Percentiles rank a stretch among this genome's conserved stretches.
These are phyloP conservation scores for Quercus mongolica DNA, from an alignment of 306 rosid species.

Conservation along the genomic window DNA sequence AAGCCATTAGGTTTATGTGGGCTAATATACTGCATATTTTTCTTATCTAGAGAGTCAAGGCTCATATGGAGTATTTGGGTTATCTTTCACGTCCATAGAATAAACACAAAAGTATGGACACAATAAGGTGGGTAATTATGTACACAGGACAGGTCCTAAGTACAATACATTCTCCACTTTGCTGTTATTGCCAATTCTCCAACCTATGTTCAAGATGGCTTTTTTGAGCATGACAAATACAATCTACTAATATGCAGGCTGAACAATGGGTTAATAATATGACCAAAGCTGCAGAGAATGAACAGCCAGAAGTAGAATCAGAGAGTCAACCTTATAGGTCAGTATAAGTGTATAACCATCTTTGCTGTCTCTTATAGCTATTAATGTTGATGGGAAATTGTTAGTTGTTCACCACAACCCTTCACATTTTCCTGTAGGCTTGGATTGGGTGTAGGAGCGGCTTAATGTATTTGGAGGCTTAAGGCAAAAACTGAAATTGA, in stretches of 20 bases:
- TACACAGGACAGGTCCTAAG: too few species aligned
- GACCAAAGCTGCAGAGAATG: constrained; percentile 53
- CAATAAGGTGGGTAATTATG: too few species aligned
- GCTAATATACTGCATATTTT: too few species aligned
- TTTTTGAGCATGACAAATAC: not conserved
- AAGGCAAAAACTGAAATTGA: too few species aligned
- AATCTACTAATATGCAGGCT: constrained; percentile 50
- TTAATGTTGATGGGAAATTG: not conserved
- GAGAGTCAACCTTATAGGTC: constrained; percentile 59
- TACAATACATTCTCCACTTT: not conserved
- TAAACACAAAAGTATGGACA: too few species aligned
- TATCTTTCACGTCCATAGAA: too few species aligned
- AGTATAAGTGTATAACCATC: constrained; percentile 10
- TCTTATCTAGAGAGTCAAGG: too few species aligned
- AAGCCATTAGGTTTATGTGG: too few species aligned
- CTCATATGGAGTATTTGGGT: too few species aligned
- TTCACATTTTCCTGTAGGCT: constrained; percentile 43
- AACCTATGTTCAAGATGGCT: not conserved
- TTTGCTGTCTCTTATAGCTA: not conserved
- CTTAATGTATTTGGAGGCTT: too few species aligned
- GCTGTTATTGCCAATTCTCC: not conserved
- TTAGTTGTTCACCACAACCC: not conserved
- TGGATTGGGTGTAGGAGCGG: constrained; percentile 58
- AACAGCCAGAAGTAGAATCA: constrained; percentile 25
- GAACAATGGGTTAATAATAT: constrained; percentile 68